Percentiles rank a stretch among this genome's conserved stretches.
Conservation (phyloP, 2,329 filamentous ascomycete species). For the Xylaria sp. region DNA sequence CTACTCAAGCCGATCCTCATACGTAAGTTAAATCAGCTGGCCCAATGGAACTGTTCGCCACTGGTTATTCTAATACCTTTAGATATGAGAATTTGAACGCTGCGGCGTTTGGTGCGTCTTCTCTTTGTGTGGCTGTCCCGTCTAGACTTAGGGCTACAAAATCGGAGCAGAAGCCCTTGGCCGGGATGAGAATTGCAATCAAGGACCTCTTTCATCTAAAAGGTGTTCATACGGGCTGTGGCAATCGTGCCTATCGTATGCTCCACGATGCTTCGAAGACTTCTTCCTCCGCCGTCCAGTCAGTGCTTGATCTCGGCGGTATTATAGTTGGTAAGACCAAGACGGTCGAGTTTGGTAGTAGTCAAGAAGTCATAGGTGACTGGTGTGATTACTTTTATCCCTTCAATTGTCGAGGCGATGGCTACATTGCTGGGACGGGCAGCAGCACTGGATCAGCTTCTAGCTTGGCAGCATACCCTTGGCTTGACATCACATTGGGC, state of each 20-base stretch:
- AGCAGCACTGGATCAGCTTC: slow-evolving; percentile 17
- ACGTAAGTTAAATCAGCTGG: slow-evolving; percentile 10
- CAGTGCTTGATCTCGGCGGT: slow-evolving; percentile 8
- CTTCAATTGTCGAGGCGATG: slow-evolving; percentile 20
- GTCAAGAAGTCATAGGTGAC: slow-evolving; percentile 22
- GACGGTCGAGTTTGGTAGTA: slow-evolving; percentile 20
- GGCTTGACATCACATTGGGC: slow-evolving; percentile 22
- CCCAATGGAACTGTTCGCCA: not conserved
- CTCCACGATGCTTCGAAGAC: not conserved
- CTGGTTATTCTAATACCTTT: slow-evolving; percentile 1
- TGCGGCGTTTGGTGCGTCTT: slow-evolving; percentile 2
- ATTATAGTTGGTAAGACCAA: slow-evolving; percentile 23
- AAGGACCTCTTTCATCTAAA: slow-evolving; percentile 27
- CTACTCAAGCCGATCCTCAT: slow-evolving; percentile 1
- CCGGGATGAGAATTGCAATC: slow-evolving; percentile 18
- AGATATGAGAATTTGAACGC: slow-evolving; percentile 19
- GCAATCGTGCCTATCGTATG: slow-evolving; percentile 22
- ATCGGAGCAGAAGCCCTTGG: slow-evolving; percentile 15
- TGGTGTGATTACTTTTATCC: slow-evolving; percentile 24
- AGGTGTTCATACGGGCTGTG: slow-evolving; percentile 11
- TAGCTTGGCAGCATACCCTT: slow-evolving; percentile 17
- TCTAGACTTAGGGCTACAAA: slow-evolving; percentile 11
- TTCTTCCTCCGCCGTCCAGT: slow-evolving; percentile 15
- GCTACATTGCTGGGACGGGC: slow-evolving; percentile 20
- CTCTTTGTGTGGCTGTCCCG: slow-evolving; percentile 19